phyloP scores from a whole-genome alignment of 192 early-diverging fungal genomes.

The Chytriomyces confervae region DNA sequence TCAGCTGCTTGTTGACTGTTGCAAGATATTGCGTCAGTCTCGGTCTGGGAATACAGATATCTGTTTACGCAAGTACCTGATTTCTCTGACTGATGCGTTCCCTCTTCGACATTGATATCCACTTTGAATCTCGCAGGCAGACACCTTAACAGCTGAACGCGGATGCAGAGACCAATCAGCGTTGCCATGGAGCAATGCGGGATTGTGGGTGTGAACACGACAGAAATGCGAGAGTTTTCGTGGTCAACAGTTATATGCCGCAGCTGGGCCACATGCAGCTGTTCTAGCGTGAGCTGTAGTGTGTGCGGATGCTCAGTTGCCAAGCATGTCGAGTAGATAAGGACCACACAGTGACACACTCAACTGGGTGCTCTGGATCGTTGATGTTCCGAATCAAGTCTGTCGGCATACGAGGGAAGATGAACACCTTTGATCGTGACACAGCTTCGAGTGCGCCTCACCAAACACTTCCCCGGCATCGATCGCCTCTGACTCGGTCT shows the following conservation, averaged over 20 bases:
- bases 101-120: conserved; percentile 86
- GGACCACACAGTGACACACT: too few species aligned
- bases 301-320: too few species aligned
- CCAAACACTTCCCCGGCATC: conserved; percentile 91
- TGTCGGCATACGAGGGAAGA: background rate
- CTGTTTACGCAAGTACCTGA: conserved; percentile 41
- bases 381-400: conserved; percentile 95
- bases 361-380: conserved; percentile 92
- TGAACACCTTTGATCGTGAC: background rate
- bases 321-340: too few species aligned
- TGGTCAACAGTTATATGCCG: conserved; percentile 85
- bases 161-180: conserved; percentile 95
- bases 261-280: conserved; percentile 90
- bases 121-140: conserved; percentile 93
- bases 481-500: conserved; percentile 67
- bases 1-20: conserved; percentile 94
- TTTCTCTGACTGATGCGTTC: conserved; percentile 93
- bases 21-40: too few species aligned
- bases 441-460: conserved; percentile 23
- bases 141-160: conserved; percentile 85
- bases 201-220: conserved; percentile 96
- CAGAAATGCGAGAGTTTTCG: conserved; percentile 65
- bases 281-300: conserved; percentile 82
- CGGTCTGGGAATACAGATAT: too few species aligned
- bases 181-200: conserved; percentile 99